Base-by-base conservation (phyloP, 192 early-diverging fungal species). In the Phycomyces blakesleeanus region DNA sequence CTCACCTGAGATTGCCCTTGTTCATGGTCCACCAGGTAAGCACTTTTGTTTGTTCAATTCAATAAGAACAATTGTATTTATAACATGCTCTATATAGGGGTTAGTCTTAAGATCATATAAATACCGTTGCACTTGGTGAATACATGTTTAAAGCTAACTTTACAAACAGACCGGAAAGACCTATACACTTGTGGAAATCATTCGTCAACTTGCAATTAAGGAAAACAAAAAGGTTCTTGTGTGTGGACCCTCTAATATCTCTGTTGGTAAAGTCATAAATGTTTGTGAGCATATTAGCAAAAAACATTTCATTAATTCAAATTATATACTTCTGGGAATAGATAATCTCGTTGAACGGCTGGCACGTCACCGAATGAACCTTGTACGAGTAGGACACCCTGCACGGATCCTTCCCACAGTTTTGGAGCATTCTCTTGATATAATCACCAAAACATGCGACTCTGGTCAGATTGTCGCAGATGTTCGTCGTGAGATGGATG, bases 301-400 rank as follows among this genome's bases (percentile, higher is more conserved):
- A 8, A 7, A 1, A 49, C 3, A 27, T 5, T 0, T 3, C 27
- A 24, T 0, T 34, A 16, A 50, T 50, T 21, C 16, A 34, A 2
- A 1, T 25, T n/a, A 11, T 56, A 11, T 2, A 69, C 5, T 26
- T 15, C 5, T 2, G 21, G 26, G 7, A 14, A 34, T 85, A 75
- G 93, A 95, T 64, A 97, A 93, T 61, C 61, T 95, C 29, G 92
- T 90, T 3, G 93, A 93, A 61, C 80, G 95, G 11, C 74, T 97
- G 11, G 80, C 82, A 1, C 63, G 64, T 20, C 77, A 80, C 63
- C 70, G 78, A 1, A 51, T 94, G 21, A 76, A 78, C 2, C 73
- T 95, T 61, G 86, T 93, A 8, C 84, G 95, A 0, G 61, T 94
- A 15, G 95, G 95, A 0, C 92, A 97, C 53, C 90, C 93, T 1